phyloP scores from a whole-genome alignment of 2,329 filamentous ascomycete species.

The Coleophoma eucalyptorum region DNA sequence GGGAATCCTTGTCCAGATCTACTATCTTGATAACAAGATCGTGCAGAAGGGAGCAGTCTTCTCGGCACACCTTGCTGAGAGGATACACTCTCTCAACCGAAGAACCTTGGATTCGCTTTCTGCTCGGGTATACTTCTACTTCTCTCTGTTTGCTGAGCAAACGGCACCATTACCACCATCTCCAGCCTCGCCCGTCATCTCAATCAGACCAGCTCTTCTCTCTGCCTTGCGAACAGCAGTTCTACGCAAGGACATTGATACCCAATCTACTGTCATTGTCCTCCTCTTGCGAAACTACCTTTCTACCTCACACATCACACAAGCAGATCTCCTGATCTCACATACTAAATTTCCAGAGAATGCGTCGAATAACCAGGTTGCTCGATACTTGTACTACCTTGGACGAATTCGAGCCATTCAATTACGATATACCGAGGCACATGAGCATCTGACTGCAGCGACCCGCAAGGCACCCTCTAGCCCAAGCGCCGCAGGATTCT shows the following conservation, averaged over 20 bases:
- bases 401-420: slow-evolving; percentile 96
- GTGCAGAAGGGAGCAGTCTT: slow-evolving; percentile 79
- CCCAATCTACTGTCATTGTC: slow-evolving; percentile 94
- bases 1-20: slow-evolving; percentile 80
- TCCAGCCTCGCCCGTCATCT: slow-evolving; percentile 79
- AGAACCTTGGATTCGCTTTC: slow-evolving; percentile 91
- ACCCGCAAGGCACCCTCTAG: slow-evolving; percentile 93
- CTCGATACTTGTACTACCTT: slow-evolving; percentile 94
- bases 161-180: slow-evolving; percentile 84
- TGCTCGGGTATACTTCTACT: slow-evolving; percentile 98
- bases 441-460: slow-evolving; percentile 88
- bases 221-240: slow-evolving; percentile 92
- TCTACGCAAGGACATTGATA: slow-evolving; percentile 92
- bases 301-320: slow-evolving; percentile 90
- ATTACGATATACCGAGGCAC: slow-evolving; percentile 93
- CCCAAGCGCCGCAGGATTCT: slow-evolving; percentile 86
- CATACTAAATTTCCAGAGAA: slow-evolving; percentile 94
- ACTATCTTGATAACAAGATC: slow-evolving; percentile 81
- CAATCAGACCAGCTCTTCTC: slow-evolving; percentile 81
- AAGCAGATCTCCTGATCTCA: slow-evolving; percentile 91
- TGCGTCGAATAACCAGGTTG: slow-evolving; percentile 97
- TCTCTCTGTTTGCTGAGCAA: slow-evolving; percentile 91
- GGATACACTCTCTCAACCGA: slow-evolving; percentile 85
- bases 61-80: slow-evolving; percentile 77
- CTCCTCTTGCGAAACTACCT: slow-evolving; percentile 94